Percentiles rank a stretch among this genome's conserved stretches.
Evolutionary conservation across 805 yeast genomes (phyloP).

Genomic region (Ogataea degrootiae): DNA sequence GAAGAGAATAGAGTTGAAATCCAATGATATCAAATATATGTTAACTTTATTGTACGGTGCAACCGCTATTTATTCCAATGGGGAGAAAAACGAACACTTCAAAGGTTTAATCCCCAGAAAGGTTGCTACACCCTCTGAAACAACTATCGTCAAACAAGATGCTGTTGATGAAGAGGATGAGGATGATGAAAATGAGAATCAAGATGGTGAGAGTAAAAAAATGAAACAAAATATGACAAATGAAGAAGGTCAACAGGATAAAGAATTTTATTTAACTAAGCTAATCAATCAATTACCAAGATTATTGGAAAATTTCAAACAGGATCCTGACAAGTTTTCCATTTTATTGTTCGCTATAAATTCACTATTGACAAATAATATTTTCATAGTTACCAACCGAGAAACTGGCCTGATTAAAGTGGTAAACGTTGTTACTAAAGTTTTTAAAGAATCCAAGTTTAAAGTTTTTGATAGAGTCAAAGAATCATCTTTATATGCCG

Average conservation of each 20-base stretch:
- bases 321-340: slow-evolving; percentile 6
- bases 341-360: slow-evolving; percentile 8
- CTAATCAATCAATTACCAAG: slow-evolving; percentile 11
- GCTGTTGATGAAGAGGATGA: too few species aligned
- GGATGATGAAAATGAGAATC: too few species aligned
- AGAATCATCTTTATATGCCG: slow-evolving; percentile 10
- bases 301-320: slow-evolving; percentile 17
- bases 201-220: not conserved
- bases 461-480: slow-evolving; percentile 4
- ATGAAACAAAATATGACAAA: slow-evolving; percentile 3
- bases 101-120: slow-evolving; percentile 15
- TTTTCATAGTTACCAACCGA: slow-evolving; percentile 16
- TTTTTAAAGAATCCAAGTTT: slow-evolving; percentile 21
- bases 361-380: slow-evolving; percentile 11
- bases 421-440: slow-evolving; percentile 10
- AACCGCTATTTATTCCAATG: slow-evolving; percentile 26
- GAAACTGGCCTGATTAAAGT: slow-evolving; percentile 5
- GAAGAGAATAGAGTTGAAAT: slow-evolving; percentile 17
- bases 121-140: slow-evolving; percentile 1
- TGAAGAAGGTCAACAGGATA: slow-evolving; percentile 9
- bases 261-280: slow-evolving; percentile 14
- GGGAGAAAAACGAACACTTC: slow-evolving; percentile 14
- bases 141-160: too few species aligned
- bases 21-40: slow-evolving; percentile 29
- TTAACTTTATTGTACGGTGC: slow-evolving; percentile 40